phyloP scores from a whole-genome alignment of 164 flowering plant genomes.

The Vitis amurensis region DNA sequence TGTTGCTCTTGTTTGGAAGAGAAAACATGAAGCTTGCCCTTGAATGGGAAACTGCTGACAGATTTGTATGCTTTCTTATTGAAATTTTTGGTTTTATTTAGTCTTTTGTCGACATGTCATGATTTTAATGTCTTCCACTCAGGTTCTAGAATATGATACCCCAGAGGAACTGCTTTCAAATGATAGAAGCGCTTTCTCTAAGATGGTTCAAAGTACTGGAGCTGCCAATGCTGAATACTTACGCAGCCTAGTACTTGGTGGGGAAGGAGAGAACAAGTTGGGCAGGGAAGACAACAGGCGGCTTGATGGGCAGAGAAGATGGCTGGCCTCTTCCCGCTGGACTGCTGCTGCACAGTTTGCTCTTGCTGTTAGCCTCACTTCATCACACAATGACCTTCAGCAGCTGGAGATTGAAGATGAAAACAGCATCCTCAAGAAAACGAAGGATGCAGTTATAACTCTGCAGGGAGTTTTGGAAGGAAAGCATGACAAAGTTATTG shows the following conservation, averaged over 20 bases:
- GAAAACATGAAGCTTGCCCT: background rate
- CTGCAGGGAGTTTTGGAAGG: slow-evolving; percentile 85
- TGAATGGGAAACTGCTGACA: no score
- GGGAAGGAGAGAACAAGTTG: slow-evolving; percentile 41
- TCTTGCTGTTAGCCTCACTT: slow-evolving; percentile 76
- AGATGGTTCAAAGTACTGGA: slow-evolving; percentile 98
- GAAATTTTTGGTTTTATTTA: background rate
- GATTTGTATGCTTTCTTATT: background rate
- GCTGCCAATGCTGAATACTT: slow-evolving; percentile 96
- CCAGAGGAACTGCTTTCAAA: slow-evolving; percentile 71
- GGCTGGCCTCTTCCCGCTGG: slow-evolving; percentile 97
- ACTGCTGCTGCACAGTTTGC: slow-evolving; percentile 95
- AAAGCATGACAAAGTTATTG: slow-evolving; percentile 77
- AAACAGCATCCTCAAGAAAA: slow-evolving; percentile 69
- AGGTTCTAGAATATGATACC: slow-evolving; percentile 85
- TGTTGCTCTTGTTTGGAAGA: background rate
- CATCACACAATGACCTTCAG: slow-evolving; percentile 87
- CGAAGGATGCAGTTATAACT: slow-evolving; percentile 85
- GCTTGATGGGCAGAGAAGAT: slow-evolving; percentile 66
- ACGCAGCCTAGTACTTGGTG: slow-evolving; percentile 64
- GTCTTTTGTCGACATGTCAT: background rate
- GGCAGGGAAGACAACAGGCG: slow-evolving; percentile 39
- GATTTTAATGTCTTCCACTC: slow-evolving; percentile 10
- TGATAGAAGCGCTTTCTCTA: slow-evolving; percentile 82
- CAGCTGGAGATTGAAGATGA: slow-evolving; percentile 68